phyloP scores from a whole-genome alignment of 768 basidiomycete genomes.

The Boletus rex-veris region DNA sequence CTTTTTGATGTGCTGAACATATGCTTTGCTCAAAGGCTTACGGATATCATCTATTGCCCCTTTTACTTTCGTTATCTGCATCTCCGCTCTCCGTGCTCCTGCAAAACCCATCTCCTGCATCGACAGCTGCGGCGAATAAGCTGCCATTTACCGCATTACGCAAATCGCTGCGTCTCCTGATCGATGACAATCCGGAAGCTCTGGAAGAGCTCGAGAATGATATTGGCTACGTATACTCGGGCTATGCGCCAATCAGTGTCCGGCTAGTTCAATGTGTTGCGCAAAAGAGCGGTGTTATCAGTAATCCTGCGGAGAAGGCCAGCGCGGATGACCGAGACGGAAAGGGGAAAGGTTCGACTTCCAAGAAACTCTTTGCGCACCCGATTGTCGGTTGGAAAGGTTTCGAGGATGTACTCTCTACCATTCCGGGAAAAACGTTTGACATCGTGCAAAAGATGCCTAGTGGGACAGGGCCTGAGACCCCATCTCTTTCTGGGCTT shows the following conservation, averaged over 20 bases:
- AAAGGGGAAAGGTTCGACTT: conserved; percentile 35
- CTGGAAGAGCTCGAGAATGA: conserved; percentile 87
- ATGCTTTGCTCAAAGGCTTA: conserved; percentile 48
- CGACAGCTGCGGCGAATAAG: conserved; percentile 47
- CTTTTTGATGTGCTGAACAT: not conserved
- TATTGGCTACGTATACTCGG: conserved; percentile 94
- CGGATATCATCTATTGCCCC: conserved; percentile 68
- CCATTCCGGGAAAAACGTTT: conserved; percentile 82
- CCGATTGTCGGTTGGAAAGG: conserved; percentile 97
- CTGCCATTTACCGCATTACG: conserved; percentile 71
- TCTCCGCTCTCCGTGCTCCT: conserved; percentile 67
- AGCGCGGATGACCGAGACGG: conserved; percentile 37
- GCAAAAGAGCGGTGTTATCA: conserved; percentile 86
- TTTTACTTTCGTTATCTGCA: conserved; percentile 60
- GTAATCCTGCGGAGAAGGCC: conserved; percentile 64
- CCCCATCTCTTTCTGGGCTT: conserved; percentile 29
- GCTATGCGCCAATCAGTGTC: conserved; percentile 91
- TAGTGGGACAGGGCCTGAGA: conserved; percentile 26
- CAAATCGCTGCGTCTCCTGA: conserved; percentile 85
- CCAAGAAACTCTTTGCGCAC: conserved; percentile 73
- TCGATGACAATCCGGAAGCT: conserved; percentile 79
- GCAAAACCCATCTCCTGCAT: conserved; percentile 62
- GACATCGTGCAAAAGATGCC: conserved; percentile 60
- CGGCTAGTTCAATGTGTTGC: conserved; percentile 91
- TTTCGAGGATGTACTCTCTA: conserved; percentile 84